Percentiles rank a stretch among this genome's conserved stretches.
phyloP scores from a whole-genome alignment of 75 land plant genomes.

The Selaginella tamariscina region DNA sequence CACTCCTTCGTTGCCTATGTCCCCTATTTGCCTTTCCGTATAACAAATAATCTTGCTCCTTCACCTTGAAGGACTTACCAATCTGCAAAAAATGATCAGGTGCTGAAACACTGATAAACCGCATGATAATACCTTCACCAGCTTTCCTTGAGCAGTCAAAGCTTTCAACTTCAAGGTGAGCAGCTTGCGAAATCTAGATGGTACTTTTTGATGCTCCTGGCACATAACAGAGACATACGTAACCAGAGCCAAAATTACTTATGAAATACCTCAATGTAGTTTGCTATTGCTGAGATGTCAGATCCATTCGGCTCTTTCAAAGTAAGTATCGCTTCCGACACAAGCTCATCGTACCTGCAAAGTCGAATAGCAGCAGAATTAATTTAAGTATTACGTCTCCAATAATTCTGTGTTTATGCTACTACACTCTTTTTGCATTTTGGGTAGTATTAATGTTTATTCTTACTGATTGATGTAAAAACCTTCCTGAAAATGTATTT shows the following conservation, averaged over 20 bases:
- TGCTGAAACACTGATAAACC: background rate
- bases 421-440: too few species aligned
- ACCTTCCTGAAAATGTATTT: too few species aligned
- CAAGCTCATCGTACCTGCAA: constrained; percentile 17
- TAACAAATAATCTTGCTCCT: constrained; percentile 12
- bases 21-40: constrained; percentile 17
- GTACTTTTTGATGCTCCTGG: constrained; percentile 53
- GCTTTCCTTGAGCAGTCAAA: constrained; percentile 42
- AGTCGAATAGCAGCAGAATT: too few species aligned
- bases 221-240: constrained; percentile 19
- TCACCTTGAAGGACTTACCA: constrained; percentile 25
- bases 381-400: too few species aligned
- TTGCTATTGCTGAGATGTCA: constrained; percentile 8
- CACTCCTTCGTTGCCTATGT: constrained; percentile 15
- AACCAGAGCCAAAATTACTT: background rate
- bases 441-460: too few species aligned
- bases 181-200: constrained; percentile 45
- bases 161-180: constrained; percentile 50
- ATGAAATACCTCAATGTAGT: constrained; percentile 13
- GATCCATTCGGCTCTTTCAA: constrained; percentile 16
- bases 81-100: constrained; percentile 16
- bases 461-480: too few species aligned
- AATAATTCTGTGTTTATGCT: too few species aligned
- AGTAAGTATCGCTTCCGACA: constrained; percentile 13
- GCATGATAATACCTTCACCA: constrained; percentile 47